Evolutionary conservation across 495 filamentous ascomycete species (phyloP).

Genomic region (Daldinia loculata): DNA sequence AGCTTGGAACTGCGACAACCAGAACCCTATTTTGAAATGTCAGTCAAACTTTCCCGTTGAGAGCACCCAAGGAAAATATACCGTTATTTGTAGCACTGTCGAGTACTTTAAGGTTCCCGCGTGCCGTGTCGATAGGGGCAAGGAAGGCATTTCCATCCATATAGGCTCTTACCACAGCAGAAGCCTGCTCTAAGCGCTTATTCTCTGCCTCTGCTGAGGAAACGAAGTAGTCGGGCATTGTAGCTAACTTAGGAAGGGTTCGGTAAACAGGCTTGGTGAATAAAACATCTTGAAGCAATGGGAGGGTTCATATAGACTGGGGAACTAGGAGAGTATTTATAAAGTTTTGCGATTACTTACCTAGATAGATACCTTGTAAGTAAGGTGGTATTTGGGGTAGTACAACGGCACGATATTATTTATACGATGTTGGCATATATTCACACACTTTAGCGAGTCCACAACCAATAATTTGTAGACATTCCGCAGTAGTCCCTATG

Average conservation of each 20-base stretch:
- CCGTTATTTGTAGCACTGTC: slow-evolving; percentile 24
- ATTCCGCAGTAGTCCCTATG: neutral
- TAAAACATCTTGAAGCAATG: neutral
- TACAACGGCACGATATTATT: neutral
- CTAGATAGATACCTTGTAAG: neutral
- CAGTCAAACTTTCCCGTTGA: neutral
- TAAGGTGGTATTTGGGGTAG: neutral
- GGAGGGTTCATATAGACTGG: neutral
- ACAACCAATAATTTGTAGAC: neutral
- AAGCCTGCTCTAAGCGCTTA: slow-evolving; percentile 13
- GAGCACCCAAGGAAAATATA: neutral
- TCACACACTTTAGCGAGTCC: neutral
- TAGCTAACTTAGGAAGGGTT: neutral
- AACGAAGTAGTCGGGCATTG: slow-evolving; percentile 12
- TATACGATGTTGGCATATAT: neutral
- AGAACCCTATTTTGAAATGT: slow-evolving; percentile 3
- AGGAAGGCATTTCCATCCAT: slow-evolving; percentile 21
- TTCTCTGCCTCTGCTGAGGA: slow-evolving; percentile 16
- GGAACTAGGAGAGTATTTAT: neutral
- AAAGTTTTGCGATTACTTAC: neutral
- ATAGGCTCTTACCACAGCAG: slow-evolving; percentile 5
- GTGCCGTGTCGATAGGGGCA: slow-evolving; percentile 11
- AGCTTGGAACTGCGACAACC: slow-evolving; percentile 21
- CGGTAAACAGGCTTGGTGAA: neutral
- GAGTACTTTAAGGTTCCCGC: neutral